These are phyloP conservation scores for Jatropha podagrica DNA, from an alignment of 441 rosid genomes.

Conservation along the genomic window DNA sequence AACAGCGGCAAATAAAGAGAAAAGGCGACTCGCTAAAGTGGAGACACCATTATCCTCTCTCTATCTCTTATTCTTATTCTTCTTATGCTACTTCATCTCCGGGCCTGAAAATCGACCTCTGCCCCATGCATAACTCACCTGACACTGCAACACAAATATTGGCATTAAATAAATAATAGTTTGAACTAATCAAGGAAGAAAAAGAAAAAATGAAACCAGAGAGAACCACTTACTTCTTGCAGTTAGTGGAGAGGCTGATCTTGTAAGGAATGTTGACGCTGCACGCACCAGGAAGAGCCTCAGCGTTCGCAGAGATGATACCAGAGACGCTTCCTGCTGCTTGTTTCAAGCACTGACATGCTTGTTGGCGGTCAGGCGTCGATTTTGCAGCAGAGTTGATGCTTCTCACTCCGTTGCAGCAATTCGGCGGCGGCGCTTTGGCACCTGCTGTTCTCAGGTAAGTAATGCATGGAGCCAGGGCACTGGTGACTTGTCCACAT, in stretches of 20 bases:
- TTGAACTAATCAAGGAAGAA: too few species aligned
- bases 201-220: too few species aligned
- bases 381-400: not conserved
- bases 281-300: not conserved
- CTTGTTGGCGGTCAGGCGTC: not conserved
- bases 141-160: not conserved
- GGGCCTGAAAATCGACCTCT: not conserved
- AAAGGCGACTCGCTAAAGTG: not conserved
- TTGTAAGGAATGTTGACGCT: not conserved
- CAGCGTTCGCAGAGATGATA: not conserved
- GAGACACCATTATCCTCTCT: not conserved
- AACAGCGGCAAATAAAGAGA: not conserved
- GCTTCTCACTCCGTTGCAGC: not conserved
- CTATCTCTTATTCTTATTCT: not conserved
- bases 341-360: not conserved
- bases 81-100: not conserved
- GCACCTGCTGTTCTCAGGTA: not conserved
- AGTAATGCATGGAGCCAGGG: not conserved
- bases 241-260: not conserved
- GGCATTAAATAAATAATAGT: not conserved
- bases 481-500: not conserved
- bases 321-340: not conserved
- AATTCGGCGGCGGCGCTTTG: not conserved
- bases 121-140: not conserved
- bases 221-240: not conserved